Evolutionary conservation across 768 basidiomycete genomes (phyloP), one percentile per base, ranked within the genome.

Genomic region (Collybia sordida): DNA sequence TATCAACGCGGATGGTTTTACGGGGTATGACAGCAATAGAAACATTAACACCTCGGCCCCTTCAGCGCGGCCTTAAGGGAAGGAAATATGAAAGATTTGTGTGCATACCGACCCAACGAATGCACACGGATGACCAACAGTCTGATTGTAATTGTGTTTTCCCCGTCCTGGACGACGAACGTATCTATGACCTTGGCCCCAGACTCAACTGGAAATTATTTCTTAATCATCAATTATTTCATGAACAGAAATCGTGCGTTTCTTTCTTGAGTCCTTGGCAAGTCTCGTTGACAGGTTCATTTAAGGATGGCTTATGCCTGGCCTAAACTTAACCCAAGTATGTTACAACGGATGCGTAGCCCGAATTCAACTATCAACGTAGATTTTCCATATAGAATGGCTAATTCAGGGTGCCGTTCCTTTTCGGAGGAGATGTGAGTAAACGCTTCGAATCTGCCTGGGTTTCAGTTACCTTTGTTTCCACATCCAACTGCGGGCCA

Each of bases 401-500:
- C n/a, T 9, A 43, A 24, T 27, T 53, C 47, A 62, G 48, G 57
- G 61, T 28, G 58, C 57, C 22, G 56, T 56, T 34, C 59, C 51
- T 53, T 35, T n/a, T 4, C 15, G 22, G 27, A n/a, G 27, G 19
- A 3, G 34, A 27, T 4, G 19, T 49, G 17, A 52, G 49, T 21
- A 52, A 53, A 14, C 15, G n/a, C 24, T 9, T 28, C 14, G 15
- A 34, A 22, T 12, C 31, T 22, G 15, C 15, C n/a, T 34, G 17
- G 21, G 4, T 22, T 17, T 43, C 23, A 42, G 63, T 48, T 51
- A 75, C 81, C 82, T 64, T 79, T 57, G 63, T 83, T 82, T 19
- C 78, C 79, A 47, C 82, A 82, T 14, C 71, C 79, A 1, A 54
- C 64, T 46, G 72, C 52, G 1, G 82, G 82, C 82, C 83, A 85